Evolutionary conservation across 345 rosid genomes (phyloP), one percentile per base, ranked within the genome.

Genomic region (Lagerstroemia speciosa): DNA sequence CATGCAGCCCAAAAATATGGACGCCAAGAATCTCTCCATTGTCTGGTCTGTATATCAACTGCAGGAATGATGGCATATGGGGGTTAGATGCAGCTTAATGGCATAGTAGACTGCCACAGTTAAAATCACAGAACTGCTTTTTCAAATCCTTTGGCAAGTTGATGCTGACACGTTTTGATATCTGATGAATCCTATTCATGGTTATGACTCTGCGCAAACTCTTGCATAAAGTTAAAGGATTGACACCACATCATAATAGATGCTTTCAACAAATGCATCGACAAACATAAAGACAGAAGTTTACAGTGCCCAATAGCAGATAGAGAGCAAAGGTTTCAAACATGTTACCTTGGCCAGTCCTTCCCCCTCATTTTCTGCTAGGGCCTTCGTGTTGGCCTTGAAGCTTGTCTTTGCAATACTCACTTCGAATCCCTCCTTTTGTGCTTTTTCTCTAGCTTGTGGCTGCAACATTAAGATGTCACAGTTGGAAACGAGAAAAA

Each of bases 321-420:
- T 17, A 71, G 32, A 50, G 67, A 57, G 62, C 29, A 37, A 40
- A 55, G 73, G 52, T 27, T 52, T 30, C 37, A 19, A 52, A 68
- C 20, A 36, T 41, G 38, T 75, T 57, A 94, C 99, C 98, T 94
- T 94, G 22, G 99, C 99, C 67, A 92, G 81, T 62, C 99, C 98
- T 78, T 94, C 99, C 69, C 97, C 96, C 86, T 94, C 98, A 27
- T 94, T 94, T 81, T 94, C 98, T 20, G 99, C 99, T 71, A 92
- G 74, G 69, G 99, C 99, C 76, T 92, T 94, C 67, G 98, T 92
- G 85, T 94, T 94, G 65, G 99, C 97, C 87, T 94, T 94, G 79
- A 94, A 94, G 78, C 99, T 94, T 71, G 97, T 94, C 84, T 88
- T 94, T 66, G 86, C 89, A 75, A 92, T 74, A 73, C 89, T 82